Evolutionary conservation across 2,329 filamentous ascomycete species (phyloP), one percentile per base, ranked within the genome.

Genomic region (Aspergillus ochraceoroseus): DNA sequence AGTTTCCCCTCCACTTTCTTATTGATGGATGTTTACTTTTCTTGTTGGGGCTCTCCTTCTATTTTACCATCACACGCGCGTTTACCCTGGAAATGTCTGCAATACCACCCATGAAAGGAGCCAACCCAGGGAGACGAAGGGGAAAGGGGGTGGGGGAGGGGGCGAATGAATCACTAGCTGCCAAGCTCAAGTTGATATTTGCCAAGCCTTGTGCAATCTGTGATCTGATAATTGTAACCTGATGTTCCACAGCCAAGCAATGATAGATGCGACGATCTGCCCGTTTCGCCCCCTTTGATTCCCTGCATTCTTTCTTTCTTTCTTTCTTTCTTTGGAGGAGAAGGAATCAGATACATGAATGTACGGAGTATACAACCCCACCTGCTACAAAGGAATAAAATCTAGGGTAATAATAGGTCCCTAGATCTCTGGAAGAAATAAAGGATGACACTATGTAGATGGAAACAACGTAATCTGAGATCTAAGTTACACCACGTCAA

Each of bases 211-310:
- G 44, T 49, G 46, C 38, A 45, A 47, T 51, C 30, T 23, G 27
- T 35, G 32, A 41, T 41, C 41, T 39, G 47, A 49, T 46, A 38
- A 39, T 31, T 43, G 35, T 32, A 44, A 32, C 34, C 41, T 28
- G 5, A 32, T 38, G 44, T 51, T 40, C 27, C 44, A 49, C 44
- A 41, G 42, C 47, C 47, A 52, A 52, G 47, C 44, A 49, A 49
- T 44, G 38, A 41, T 43, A 46, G 36, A 41, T 36, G 18, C 19
- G 26, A 39, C 31, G 19, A 23, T 23, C 17, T 23, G 31, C 23
- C 19, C n/a, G 19, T 26, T 20, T 33, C 19, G 15, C 26, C 41
- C 35, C 41, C n/a, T n/a, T 32, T 43, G 41, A 35, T 34, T 33
- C 22, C 32, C n/a, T 7, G 8, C 2, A 23, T 14, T 33, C 11